These are phyloP conservation scores for Hemisphaericaspora subhashii DNA, from an alignment of 1,139 yeast species.

Conservation along the genomic window DNA sequence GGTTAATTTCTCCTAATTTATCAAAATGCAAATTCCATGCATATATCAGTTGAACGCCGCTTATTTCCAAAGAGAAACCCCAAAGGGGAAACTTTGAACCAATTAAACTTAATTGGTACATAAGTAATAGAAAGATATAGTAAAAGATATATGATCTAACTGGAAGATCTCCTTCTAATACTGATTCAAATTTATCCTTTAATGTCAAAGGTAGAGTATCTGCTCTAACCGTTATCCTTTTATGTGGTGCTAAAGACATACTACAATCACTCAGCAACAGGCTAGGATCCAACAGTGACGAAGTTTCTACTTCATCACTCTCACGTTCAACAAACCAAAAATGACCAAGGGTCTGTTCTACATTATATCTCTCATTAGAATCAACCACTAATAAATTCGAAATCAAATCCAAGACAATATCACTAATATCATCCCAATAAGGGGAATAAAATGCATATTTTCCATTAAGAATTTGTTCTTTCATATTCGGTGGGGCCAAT, in stretches of 20 bases:
- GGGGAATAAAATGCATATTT: conserved; percentile 76
- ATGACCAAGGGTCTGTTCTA: conserved; percentile 53
- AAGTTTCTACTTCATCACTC: not conserved
- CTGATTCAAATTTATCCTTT: conserved; percentile 33
- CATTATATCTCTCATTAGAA: conserved; percentile 52
- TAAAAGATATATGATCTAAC: no score
- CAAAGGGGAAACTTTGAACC: no score
- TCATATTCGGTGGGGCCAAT: conserved; percentile 75
- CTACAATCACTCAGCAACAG: not conserved
- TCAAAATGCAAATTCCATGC: no score
- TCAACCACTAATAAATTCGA: conserved; percentile 60
- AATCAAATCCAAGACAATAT: conserved; percentile 63
- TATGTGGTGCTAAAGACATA: conserved; percentile 4
- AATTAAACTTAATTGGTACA: no score
- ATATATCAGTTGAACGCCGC: no score
- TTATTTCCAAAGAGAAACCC: no score
- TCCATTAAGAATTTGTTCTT: conserved; percentile 67
- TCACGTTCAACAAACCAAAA: conserved; percentile 47
- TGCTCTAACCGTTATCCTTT: conserved; percentile 17
- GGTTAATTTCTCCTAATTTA: no score
- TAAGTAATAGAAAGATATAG: no score
- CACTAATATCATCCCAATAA: conserved; percentile 73
- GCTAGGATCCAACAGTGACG: conserved; percentile 2
- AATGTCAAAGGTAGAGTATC: conserved; percentile 37
- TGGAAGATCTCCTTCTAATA: conserved; percentile 11